phyloP scores from a whole-genome alignment of 139 green algal genomes.

The Pleodorina starrii region DNA sequence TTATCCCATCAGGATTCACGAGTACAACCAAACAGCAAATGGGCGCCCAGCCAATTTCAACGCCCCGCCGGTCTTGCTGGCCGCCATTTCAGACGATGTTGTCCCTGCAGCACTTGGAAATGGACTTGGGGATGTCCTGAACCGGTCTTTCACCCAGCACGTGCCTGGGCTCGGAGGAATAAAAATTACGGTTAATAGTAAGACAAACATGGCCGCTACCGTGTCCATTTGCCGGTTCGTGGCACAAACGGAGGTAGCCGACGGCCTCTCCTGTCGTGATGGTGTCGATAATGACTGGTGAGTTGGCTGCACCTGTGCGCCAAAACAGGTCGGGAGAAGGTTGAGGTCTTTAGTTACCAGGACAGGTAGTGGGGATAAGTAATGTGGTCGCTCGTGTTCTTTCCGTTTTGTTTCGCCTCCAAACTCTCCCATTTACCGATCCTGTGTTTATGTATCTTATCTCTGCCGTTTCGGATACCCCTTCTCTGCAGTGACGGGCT shows the following conservation, averaged over 20 bases:
- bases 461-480: too few species aligned
- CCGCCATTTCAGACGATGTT: background rate
- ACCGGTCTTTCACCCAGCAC: background rate
- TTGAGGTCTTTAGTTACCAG: too few species aligned
- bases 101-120: background rate
- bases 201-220: background rate
- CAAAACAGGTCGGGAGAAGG: too few species aligned
- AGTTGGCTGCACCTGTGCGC: too few species aligned
- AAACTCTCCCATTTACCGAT: too few species aligned
- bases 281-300: conserved; percentile 12
- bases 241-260: background rate
- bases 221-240: background rate
- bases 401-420: too few species aligned
- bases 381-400: too few species aligned
- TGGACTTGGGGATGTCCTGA: background rate
- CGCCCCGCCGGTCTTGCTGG: background rate
- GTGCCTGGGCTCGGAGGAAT: background rate
- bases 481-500: background rate
- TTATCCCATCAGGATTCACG: conserved; percentile 1
- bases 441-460: too few species aligned
- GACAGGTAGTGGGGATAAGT: too few species aligned
- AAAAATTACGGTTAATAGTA: background rate
- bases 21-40: conserved; percentile 8
- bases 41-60: background rate
- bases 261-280: background rate